Conservation (phyloP, 169 alveolate species). For the Plasmodium vivax region DNA sequence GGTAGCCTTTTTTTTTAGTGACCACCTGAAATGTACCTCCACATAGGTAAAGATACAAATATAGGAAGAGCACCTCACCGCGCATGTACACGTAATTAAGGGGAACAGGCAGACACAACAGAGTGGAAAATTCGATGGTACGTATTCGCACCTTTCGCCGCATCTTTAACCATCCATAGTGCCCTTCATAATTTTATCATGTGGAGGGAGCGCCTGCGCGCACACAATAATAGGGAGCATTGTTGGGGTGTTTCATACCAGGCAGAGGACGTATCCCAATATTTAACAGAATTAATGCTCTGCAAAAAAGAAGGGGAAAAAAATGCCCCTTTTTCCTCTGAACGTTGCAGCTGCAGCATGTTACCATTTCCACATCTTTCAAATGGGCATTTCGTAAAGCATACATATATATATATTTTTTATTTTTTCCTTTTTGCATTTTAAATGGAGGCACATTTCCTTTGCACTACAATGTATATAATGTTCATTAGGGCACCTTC, state of each 20-base stretch:
- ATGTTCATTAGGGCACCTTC: conserved; percentile 9
- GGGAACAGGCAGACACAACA: background rate
- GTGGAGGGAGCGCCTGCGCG: background rate
- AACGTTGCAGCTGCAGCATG: background rate
- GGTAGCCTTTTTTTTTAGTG: background rate
- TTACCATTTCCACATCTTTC: background rate
- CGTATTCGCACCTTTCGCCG: background rate
- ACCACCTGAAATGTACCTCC: background rate
- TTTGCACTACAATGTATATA: background rate
- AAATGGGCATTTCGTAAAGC: background rate
- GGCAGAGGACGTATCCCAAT: background rate
- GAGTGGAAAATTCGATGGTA: background rate
- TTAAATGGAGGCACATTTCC: background rate
- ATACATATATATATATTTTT: background rate
- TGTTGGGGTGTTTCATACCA: background rate
- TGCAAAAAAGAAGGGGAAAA: background rate
- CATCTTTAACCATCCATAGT: background rate
- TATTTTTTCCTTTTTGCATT: background rate
- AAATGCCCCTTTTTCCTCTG: background rate
- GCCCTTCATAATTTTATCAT: background rate
- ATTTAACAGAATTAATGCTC: background rate
- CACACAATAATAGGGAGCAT: background rate
- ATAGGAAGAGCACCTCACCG: background rate
- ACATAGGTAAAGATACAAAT: background rate
- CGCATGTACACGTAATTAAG: background rate